Percentiles rank a stretch among this genome's conserved stretches.
Evolutionary conservation across 176 grass and related monocot genomes (phyloP).

Genomic region (Zoysia japonica): DNA sequence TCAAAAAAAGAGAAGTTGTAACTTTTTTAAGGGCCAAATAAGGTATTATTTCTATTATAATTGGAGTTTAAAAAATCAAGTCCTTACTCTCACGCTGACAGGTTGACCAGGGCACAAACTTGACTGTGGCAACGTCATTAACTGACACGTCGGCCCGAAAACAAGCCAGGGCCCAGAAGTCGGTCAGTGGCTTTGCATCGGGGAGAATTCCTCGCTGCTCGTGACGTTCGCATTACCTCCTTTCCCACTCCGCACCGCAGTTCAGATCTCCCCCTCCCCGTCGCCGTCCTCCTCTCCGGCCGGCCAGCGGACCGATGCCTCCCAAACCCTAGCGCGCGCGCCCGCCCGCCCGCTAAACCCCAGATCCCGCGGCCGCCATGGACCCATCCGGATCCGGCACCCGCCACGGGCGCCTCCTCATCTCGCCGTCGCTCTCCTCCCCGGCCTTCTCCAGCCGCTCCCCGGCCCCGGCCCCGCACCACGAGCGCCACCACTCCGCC

Average conservation of each 20-base stretch:
- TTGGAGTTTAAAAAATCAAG: no score
- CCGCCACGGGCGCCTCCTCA: conserved; percentile 67
- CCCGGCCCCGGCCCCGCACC: conserved; percentile 45
- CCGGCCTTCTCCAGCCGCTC: conserved; percentile 63
- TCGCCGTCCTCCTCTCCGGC: conserved; percentile 24
- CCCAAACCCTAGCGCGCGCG: conserved; percentile 24
- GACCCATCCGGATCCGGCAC: conserved; percentile 60
- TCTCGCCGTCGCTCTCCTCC: conserved; percentile 62
- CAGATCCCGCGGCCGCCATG: conserved; percentile 57
- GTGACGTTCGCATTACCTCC: background rate
- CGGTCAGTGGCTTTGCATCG: background rate
- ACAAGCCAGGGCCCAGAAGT: background rate
- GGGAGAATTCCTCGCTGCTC: background rate
- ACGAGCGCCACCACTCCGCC: conserved; percentile 57
- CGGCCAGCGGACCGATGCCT: conserved; percentile 44
- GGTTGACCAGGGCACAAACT: background rate
- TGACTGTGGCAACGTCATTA: background rate
- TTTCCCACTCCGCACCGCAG: background rate
- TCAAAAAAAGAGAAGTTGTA: no score
- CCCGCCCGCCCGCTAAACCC: conserved; percentile 40
- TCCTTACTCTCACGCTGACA: background rate
- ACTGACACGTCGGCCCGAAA: background rate
- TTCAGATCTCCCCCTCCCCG: conserved; percentile 40
- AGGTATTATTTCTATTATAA: no score
- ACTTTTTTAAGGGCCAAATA: no score